phyloP scores from a whole-genome alignment of 345 rosid genomes.

The Hypericum perforatum region DNA sequence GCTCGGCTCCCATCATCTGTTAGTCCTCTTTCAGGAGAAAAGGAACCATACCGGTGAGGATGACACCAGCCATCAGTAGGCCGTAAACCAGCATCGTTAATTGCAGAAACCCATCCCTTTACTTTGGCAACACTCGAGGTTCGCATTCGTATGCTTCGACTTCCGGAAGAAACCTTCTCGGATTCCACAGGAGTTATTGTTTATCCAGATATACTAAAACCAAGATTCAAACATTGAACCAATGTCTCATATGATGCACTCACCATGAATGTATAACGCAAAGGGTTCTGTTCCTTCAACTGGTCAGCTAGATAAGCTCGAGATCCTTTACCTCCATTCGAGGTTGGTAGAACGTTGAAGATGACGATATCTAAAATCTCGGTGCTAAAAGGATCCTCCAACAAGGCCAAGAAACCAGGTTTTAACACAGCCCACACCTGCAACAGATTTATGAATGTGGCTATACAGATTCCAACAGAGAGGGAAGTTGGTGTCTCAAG shows the following conservation, averaged over 20 bases:
- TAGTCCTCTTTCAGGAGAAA: constrained; percentile 74
- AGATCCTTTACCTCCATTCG: constrained; percentile 22
- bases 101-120: constrained; percentile 68
- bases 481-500: too few relatives aligned
- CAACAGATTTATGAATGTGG: background rate
- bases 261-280: constrained; percentile 54
- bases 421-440: constrained; percentile 97
- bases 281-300: constrained; percentile 58
- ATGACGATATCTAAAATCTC: constrained; percentile 69
- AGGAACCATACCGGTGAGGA: constrained; percentile 76
- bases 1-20: constrained; percentile 79
- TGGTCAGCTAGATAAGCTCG: constrained; percentile 42
- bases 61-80: constrained; percentile 55
- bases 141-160: constrained; percentile 45
- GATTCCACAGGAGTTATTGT: background rate
- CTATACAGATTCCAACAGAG: too few relatives aligned
- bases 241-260: constrained; percentile 9
- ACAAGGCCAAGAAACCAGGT: constrained; percentile 85
- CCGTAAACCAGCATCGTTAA: constrained; percentile 44
- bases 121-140: constrained; percentile 49
- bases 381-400: constrained; percentile 61
- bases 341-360: constrained; percentile 43
- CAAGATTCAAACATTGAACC: background rate
- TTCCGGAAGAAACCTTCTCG: constrained; percentile 55
- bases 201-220: background rate